Conservation (phyloP, 805 yeast species). For the Saturnispora diversa region DNA sequence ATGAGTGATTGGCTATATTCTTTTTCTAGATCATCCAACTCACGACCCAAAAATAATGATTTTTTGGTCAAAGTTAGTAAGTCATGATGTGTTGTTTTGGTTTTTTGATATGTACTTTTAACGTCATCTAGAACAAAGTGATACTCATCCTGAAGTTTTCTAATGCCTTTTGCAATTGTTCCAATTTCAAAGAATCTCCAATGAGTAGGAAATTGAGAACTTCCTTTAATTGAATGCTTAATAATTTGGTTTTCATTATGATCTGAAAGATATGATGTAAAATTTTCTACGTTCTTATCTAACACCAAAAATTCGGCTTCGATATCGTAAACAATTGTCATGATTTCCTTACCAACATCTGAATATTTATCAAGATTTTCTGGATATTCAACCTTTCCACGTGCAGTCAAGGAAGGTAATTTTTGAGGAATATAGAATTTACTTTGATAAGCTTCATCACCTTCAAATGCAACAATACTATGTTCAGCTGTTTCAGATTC, state of each 20-base stretch:
- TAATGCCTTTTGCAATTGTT: slow-evolving; percentile 16
- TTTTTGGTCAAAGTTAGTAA: slow-evolving; percentile 11
- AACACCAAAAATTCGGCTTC: slow-evolving; percentile 27
- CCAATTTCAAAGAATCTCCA: slow-evolving; percentile 29
- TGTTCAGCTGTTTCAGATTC: slow-evolving; percentile 6
- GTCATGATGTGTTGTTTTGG: slow-evolving; percentile 5
- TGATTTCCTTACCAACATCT: slow-evolving; percentile 22
- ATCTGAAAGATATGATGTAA: slow-evolving; percentile 21
- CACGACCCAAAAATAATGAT: slow-evolving; percentile 10
- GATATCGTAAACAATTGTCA: slow-evolving; percentile 24
- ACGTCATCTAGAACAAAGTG: not conserved
- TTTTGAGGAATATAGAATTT: slow-evolving; percentile 16
- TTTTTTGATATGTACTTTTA: not conserved
- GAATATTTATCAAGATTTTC: slow-evolving; percentile 10
- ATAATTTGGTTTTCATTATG: slow-evolving; percentile 17
- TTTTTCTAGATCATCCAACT: slow-evolving; percentile 8
- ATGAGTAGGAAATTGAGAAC: slow-evolving; percentile 20
- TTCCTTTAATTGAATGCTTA: slow-evolving; percentile 19
- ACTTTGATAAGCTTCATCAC: slow-evolving; percentile 25
- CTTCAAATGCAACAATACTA: slow-evolving; percentile 14
- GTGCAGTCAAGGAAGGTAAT: slow-evolving; percentile 21
- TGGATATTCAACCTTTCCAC: slow-evolving; percentile 22
- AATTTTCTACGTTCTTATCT: slow-evolving; percentile 16
- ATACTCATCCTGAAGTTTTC: slow-evolving; percentile 2
- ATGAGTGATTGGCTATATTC: slow-evolving; percentile 3